These are phyloP conservation scores for Cystofilobasidium macerans DNA, from an alignment of 768 basidiomycete species.

Conservation along the genomic window DNA sequence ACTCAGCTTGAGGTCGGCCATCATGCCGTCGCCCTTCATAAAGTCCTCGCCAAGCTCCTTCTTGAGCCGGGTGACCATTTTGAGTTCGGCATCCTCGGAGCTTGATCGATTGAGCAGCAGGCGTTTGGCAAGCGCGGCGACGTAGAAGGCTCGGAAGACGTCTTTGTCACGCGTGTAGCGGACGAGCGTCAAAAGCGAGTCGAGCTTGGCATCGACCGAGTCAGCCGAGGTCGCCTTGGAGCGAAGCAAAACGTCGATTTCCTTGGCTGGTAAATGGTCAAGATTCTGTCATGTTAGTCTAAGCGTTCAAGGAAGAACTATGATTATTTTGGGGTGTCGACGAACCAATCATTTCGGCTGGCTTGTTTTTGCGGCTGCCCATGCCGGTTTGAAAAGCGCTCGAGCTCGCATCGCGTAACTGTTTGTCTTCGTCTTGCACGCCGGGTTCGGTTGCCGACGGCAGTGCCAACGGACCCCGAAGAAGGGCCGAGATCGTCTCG, in stretches of 20 bases:
- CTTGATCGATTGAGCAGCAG: slow-evolving; percentile 73
- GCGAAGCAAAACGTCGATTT: slow-evolving; percentile 77
- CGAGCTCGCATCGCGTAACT: slow-evolving; percentile 7
- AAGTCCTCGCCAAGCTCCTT: slow-evolving; percentile 94
- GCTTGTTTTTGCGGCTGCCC: slow-evolving; percentile 57
- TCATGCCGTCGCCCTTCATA: slow-evolving; percentile 60
- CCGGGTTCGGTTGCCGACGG: neutral
- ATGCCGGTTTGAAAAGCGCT: slow-evolving; percentile 67
- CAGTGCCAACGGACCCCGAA: slow-evolving; percentile 10
- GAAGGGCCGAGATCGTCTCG: neutral
- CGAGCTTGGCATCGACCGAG: slow-evolving; percentile 54
- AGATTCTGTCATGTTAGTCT: neutral
- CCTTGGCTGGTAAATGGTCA: slow-evolving; percentile 49
- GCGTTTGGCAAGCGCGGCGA: slow-evolving; percentile 74
- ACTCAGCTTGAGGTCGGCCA: slow-evolving; percentile 21
- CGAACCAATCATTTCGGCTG: slow-evolving; percentile 67
- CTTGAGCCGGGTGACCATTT: slow-evolving; percentile 73
- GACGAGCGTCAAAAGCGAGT: slow-evolving; percentile 61
- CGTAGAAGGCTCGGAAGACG: slow-evolving; percentile 76
- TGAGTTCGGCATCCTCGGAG: slow-evolving; percentile 73
- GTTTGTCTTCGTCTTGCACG: slow-evolving; percentile 4
- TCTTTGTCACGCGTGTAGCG: slow-evolving; percentile 55
- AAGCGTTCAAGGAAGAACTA: too few species aligned
- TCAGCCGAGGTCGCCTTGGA: slow-evolving; percentile 43
- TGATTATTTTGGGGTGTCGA: too few species aligned